phyloP scores from a whole-genome alignment of 306 rosid species.

The Gillenia trifoliata region DNA sequence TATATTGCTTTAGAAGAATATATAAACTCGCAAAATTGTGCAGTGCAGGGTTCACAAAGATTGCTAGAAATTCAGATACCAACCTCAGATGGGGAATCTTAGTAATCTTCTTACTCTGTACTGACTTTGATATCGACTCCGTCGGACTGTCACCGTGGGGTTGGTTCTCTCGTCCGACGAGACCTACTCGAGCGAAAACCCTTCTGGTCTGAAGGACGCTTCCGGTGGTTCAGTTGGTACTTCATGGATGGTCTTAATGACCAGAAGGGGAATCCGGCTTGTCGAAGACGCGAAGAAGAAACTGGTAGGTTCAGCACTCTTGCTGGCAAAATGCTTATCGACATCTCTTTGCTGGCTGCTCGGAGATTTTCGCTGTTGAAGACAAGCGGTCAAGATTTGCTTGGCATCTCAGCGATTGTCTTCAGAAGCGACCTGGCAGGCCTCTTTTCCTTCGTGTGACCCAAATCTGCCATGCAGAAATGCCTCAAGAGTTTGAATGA shows the following conservation, averaged over 20 bases:
- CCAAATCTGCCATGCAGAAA: slow-evolving; percentile 36
- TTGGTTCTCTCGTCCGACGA: slow-evolving; percentile 54
- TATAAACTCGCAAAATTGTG: neutral
- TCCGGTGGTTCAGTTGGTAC: slow-evolving; percentile 37
- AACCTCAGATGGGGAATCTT: slow-evolving; percentile 30
- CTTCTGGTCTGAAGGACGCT: slow-evolving; percentile 24
- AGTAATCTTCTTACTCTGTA: slow-evolving; percentile 16
- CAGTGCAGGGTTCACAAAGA: slow-evolving; percentile 19
- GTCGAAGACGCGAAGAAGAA: slow-evolving; percentile 53
- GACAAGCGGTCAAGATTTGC: slow-evolving; percentile 76
- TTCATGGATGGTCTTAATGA: slow-evolving; percentile 50
- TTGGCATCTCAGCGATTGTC: slow-evolving; percentile 88
- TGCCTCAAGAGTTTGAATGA: slow-evolving; percentile 52
- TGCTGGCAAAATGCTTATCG: slow-evolving; percentile 74
- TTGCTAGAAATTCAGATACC: neutral
- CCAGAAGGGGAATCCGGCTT: slow-evolving; percentile 39
- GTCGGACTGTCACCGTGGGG: slow-evolving; percentile 47
- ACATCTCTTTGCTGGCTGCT: slow-evolving; percentile 66
- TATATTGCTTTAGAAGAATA: too few relatives aligned
- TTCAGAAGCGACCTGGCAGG: slow-evolving; percentile 74
- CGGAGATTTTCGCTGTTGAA: slow-evolving; percentile 53
- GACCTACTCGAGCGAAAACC: slow-evolving; percentile 18
- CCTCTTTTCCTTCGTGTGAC: slow-evolving; percentile 59
- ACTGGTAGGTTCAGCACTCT: slow-evolving; percentile 40
- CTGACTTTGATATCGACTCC: slow-evolving; percentile 23